phyloP scores from a whole-genome alignment of 2,329 filamentous ascomycete species.

The Endoconidiophora laricicola region DNA sequence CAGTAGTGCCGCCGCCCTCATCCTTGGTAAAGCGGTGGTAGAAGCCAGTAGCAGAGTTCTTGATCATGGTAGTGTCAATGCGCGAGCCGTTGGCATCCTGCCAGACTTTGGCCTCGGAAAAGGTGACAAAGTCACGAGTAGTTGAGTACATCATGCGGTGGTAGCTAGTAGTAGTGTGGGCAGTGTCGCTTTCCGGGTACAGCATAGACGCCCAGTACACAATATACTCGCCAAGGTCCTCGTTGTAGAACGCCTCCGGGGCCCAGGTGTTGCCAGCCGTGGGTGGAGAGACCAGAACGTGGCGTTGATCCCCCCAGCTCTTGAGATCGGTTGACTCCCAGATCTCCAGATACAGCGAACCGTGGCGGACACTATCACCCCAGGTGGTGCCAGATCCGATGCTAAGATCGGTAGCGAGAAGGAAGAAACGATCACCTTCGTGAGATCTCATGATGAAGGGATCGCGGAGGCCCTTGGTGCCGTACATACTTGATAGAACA shows the following conservation, averaged over 20 bases:
- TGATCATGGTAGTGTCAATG: constrained; percentile 35
- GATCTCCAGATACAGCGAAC: constrained; percentile 34
- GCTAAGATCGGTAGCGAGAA: constrained; percentile 36
- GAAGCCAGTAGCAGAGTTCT: constrained; percentile 19
- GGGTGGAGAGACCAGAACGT: constrained; percentile 30
- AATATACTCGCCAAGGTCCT: constrained; percentile 24
- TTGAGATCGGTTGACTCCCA: constrained; percentile 35
- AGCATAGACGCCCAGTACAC: constrained; percentile 31
- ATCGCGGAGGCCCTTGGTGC: constrained; percentile 33
- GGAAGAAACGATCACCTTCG: constrained; percentile 33
- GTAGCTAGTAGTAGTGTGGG: constrained; percentile 28
- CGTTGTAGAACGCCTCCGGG: constrained; percentile 33
- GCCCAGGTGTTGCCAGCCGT: constrained; percentile 38
- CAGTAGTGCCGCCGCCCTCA: constrained; percentile 30
- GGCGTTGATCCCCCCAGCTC: constrained; percentile 34
- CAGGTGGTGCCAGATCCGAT: constrained; percentile 38
- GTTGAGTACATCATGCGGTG: constrained; percentile 37
- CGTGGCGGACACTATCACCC: constrained; percentile 28
- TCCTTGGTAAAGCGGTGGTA: constrained; percentile 41
- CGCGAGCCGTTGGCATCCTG: constrained; percentile 33
- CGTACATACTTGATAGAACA: constrained; percentile 27
- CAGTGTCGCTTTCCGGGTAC: constrained; percentile 24
- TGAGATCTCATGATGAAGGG: constrained; percentile 35
- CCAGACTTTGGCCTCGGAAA: constrained; percentile 30
- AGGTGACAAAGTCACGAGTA: constrained; percentile 33